Evolutionary conservation across 176 grass and related monocot species (phyloP).

Genomic region (Dactylis glomerata): DNA sequence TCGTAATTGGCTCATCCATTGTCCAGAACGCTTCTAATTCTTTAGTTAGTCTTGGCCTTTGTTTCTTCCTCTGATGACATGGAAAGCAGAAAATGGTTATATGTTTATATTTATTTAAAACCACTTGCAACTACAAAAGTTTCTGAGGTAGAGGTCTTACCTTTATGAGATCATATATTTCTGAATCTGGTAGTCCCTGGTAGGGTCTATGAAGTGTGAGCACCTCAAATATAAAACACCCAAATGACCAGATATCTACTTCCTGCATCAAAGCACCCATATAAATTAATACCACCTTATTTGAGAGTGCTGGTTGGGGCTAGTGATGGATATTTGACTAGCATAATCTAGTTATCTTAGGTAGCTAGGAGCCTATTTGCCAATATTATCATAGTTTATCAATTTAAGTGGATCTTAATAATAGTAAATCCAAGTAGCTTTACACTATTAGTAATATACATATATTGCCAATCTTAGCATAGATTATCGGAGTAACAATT

Average conservation of each 20-base stretch:
- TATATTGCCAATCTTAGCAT: too few relatives aligned
- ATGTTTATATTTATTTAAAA: constrained; percentile 20
- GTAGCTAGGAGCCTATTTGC: not conserved
- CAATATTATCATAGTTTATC: not conserved
- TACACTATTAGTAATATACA: not conserved
- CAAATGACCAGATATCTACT: constrained; percentile 96
- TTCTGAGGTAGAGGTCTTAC: constrained; percentile 39
- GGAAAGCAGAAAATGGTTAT: constrained; percentile 8
- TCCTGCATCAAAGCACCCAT: constrained; percentile 60
- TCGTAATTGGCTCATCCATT: constrained; percentile 44
- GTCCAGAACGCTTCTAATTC: constrained; percentile 75
- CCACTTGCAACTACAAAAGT: constrained; percentile 6
- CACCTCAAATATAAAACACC: constrained; percentile 90
- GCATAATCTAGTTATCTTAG: not conserved
- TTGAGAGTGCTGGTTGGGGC: not conserved
- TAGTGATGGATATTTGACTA: not conserved
- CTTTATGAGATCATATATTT: constrained; percentile 80
- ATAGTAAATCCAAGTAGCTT: constrained; percentile 10
- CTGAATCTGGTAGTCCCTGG: constrained; percentile 59
- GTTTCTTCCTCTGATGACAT: constrained; percentile 59
- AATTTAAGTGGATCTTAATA: constrained; percentile 7
- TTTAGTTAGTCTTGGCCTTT: constrained; percentile 75
- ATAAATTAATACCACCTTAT: not conserved
- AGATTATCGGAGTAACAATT: not conserved
- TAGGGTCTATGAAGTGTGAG: constrained; percentile 81